Evolutionary conservation across 2,329 filamentous ascomycete species (phyloP).

Genomic region (Penicillium decumbens): DNA sequence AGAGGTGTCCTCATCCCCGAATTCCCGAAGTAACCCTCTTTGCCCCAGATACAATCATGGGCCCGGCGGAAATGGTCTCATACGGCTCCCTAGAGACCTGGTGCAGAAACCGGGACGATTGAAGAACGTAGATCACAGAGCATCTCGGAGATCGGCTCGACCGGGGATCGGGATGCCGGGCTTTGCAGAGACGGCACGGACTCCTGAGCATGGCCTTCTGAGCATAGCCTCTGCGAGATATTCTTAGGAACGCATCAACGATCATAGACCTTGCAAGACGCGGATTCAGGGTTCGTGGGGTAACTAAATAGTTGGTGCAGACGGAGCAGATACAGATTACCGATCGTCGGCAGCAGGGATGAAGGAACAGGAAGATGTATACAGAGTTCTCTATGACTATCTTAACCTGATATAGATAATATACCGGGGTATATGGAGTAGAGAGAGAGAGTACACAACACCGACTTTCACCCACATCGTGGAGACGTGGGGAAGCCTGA

Average conservation of each 20-base stretch:
- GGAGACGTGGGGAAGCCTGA: constrained; percentile 17
- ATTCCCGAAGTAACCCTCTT: background rate
- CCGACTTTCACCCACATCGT: constrained; percentile 2
- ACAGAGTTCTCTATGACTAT: no score
- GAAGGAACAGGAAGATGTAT: background rate
- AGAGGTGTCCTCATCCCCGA: background rate
- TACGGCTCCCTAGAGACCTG: background rate
- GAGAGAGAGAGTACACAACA: no score
- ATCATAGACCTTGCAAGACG: background rate
- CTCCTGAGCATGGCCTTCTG: background rate
- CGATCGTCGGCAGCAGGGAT: background rate
- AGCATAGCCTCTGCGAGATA: background rate
- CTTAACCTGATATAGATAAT: background rate
- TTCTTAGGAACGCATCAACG: background rate
- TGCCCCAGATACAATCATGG: background rate
- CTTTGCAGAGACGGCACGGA: background rate
- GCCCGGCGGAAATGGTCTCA: no score
- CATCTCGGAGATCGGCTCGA: background rate
- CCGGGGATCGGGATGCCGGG: background rate
- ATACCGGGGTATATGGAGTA: no score
- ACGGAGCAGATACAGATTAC: background rate
- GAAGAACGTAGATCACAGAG: background rate
- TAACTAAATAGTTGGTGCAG: background rate
- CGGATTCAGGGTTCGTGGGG: background rate
- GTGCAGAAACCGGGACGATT: background rate